Evolutionary conservation across 331 rosid species (phyloP), one percentile per base, ranked within the genome.

Genomic region (Erythrophleum ivorense): DNA sequence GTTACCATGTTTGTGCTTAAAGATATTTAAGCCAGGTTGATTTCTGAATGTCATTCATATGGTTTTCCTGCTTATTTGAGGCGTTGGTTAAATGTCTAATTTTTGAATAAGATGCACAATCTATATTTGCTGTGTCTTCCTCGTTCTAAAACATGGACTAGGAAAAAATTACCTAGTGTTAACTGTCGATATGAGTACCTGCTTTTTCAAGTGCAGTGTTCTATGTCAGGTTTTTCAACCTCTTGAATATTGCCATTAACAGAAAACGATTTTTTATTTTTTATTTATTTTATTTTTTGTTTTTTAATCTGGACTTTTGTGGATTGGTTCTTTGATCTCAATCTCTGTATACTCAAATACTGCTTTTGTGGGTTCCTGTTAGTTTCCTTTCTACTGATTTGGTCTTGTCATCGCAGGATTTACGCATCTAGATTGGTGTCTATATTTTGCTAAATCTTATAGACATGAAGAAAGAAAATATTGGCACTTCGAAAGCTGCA

Each of bases 401-500:
- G 21, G 13, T 76, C 40, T 67, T 77, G 76, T 81, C 82, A 59
- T 81, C 78, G 81, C 86, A 92, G 92, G 86, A 69, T 78, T 60
- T 38, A 41, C 16, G 49, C 66, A 16, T 43, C 58, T 9, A 58
- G 57, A 60, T 79, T 67, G 54, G 58, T 68, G 57, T 83, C 55
- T 50, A 76, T 70, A 66, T 60, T 84, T 54, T 77, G 80, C 86
- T 83, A 54, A 87, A 84, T 71, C 85, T 84, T 86, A 82, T 76
- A 80, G 90, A 78, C 68, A 95, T 96, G 99, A 93, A 87, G 89
- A 89, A 85, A 76, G 91, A 90, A 87, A 92, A 85, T 67, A 68
- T 74, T 76, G 71, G 53, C 41, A 73, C 69, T 18, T 77, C 63
- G 45, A 84, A 83, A 63, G 83, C 81, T 50, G 58, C 77, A 59